phyloP scores from a whole-genome alignment of 2,329 filamentous ascomycete genomes.

The Diplodia mutila region DNA sequence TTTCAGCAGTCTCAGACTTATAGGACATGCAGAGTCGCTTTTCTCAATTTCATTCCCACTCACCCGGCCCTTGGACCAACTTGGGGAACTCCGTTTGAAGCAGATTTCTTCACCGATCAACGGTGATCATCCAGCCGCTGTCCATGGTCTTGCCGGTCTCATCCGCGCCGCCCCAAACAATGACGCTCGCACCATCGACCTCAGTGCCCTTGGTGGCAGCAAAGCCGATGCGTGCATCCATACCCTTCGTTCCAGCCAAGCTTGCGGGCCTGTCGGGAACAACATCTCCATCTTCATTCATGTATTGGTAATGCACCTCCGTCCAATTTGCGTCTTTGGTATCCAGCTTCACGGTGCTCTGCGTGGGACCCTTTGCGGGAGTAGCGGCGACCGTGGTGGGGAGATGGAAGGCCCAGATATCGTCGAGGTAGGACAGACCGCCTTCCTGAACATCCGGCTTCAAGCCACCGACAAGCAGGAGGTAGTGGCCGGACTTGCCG shows the following conservation, averaged over 20 bases:
- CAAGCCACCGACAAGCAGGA: slow-evolving; percentile 56
- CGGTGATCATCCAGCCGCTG: slow-evolving; percentile 50
- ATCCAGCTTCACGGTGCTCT: slow-evolving; percentile 49
- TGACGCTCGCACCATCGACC: slow-evolving; percentile 51
- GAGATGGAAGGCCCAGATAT: slow-evolving; percentile 60
- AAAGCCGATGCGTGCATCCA: slow-evolving; percentile 48
- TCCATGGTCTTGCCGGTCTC: slow-evolving; percentile 44
- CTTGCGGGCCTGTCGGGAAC: slow-evolving; percentile 46
- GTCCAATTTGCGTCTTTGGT: slow-evolving; percentile 57
- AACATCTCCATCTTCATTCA: slow-evolving; percentile 49
- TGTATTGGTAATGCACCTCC: slow-evolving; percentile 53
- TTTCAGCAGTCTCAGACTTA: not conserved
- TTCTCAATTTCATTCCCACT: slow-evolving; percentile 13
- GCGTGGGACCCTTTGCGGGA: slow-evolving; percentile 55
- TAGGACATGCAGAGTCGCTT: slow-evolving; percentile 2
- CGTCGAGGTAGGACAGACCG: slow-evolving; percentile 35
- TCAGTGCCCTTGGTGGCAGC: slow-evolving; percentile 47
- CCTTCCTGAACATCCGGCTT: slow-evolving; percentile 27
- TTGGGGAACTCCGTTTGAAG: not conserved
- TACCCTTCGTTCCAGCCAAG: slow-evolving; percentile 41
- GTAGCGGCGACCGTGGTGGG: slow-evolving; percentile 51
- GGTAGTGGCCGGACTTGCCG: slow-evolving; percentile 57
- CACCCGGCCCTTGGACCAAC: not conserved
- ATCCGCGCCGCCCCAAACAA: slow-evolving; percentile 59
- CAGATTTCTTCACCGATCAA: slow-evolving; percentile 28